Conservation (phyloP, 2,329 filamentous ascomycete species). For the Fonsecaea multimorphosa region DNA sequence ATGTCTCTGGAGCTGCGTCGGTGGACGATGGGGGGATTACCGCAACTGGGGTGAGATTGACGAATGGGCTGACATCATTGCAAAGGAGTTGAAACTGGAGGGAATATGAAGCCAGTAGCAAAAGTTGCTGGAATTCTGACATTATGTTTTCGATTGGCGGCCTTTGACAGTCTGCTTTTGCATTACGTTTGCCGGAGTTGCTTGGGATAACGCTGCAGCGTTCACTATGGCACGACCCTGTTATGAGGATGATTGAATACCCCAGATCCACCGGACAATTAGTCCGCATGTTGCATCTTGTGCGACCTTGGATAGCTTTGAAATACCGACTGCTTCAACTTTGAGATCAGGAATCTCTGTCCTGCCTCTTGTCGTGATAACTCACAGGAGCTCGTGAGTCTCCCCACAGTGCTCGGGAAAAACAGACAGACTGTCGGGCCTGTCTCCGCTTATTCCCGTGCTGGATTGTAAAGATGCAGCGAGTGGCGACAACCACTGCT, state of each 20-base stretch:
- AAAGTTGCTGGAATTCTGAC: neutral
- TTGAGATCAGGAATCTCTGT: neutral
- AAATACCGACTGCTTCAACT: neutral
- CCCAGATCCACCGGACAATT: conserved; percentile 41
- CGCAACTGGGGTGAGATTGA: conserved; percentile 35
- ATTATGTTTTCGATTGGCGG: neutral
- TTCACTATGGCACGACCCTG: conserved; percentile 2
- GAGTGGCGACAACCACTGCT: neutral
- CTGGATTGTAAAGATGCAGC: neutral
- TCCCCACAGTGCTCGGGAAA: neutral
- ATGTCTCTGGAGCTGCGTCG: conserved; percentile 31
- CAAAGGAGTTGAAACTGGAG: conserved; percentile 31
- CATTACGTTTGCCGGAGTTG: neutral
- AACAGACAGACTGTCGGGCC: neutral
- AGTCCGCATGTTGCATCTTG: neutral
- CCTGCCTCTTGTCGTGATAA: neutral
- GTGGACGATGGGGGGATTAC: conserved; percentile 31
- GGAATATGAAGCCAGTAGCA: conserved; percentile 4
- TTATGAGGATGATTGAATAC: conserved; percentile 37
- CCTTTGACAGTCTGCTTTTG: neutral
- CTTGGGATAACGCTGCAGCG: conserved; percentile 5
- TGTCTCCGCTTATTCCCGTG: neutral
- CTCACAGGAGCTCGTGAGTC: neutral
- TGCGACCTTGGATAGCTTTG: neutral
- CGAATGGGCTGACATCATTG: conserved; percentile 30